phyloP scores from a whole-genome alignment of 805 yeast species.

The Monosporozyma siamensis region DNA sequence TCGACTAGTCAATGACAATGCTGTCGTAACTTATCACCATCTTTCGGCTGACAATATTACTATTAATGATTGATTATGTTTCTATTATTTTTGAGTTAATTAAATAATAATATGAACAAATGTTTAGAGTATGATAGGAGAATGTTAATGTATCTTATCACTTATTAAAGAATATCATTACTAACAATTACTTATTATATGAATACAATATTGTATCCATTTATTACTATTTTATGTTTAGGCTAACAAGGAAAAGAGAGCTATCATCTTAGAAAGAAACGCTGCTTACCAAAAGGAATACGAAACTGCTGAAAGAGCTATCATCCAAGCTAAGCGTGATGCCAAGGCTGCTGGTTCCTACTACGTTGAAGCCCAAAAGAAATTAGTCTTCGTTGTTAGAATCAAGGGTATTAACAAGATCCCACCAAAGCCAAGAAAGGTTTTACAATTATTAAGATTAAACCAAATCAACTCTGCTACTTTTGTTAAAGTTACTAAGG shows the following conservation, averaged over 20 bases:
- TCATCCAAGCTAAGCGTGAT: constrained; percentile 79
- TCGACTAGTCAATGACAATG: constrained; percentile 60
- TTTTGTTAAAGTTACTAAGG: constrained; percentile 91
- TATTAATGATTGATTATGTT: not conserved
- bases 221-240: constrained; percentile 9
- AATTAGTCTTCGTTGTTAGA: constrained; percentile 92
- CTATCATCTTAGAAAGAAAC: constrained; percentile 83
- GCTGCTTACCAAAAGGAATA: constrained; percentile 95
- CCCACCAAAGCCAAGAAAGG: constrained; percentile 99
- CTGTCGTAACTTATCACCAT: constrained; percentile 63
- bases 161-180: not conserved
- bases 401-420: constrained; percentile 99
- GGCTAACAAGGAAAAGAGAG: constrained; percentile 49
- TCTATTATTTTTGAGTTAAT: too few species aligned
- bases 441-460: constrained; percentile 86
- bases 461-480: constrained; percentile 92
- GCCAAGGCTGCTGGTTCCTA: constrained; percentile 90
- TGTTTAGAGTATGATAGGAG: too few species aligned
- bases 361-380: constrained; percentile 92
- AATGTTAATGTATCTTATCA: not conserved
- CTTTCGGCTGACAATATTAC: constrained; percentile 52
- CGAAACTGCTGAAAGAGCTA: constrained; percentile 83
- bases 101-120: too few species aligned
- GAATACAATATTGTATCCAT: too few species aligned
- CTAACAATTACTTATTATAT: too few species aligned